Evolutionary conservation across 352 stramenopile species (phyloP).

Genomic region (Globisporangium apiculatum): DNA sequence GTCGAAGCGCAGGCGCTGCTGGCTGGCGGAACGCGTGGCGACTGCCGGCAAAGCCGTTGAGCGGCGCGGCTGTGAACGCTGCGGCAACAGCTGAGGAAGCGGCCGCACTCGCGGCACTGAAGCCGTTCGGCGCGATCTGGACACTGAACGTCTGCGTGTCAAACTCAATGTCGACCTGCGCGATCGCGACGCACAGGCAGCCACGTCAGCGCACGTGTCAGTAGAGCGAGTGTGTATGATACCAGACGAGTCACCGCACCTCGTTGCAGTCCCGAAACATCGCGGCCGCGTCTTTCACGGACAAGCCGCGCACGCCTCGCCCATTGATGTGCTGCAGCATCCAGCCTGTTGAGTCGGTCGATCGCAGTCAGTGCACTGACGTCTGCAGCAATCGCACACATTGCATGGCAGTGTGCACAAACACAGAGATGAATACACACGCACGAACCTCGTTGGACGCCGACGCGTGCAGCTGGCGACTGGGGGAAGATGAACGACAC

Average conservation of each 20-base stretch:
- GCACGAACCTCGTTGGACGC: slow-evolving; percentile 34
- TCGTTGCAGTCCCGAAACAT: slow-evolving; percentile 36
- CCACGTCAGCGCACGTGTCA: not conserved
- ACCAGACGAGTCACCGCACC: slow-evolving; percentile 9
- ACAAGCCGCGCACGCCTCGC: slow-evolving; percentile 20
- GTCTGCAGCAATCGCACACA: too few relatives aligned
- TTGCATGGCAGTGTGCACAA: not conserved
- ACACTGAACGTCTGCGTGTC: not conserved
- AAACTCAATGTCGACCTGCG: slow-evolving; percentile 10
- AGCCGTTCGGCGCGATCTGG: not conserved
- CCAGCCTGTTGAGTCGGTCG: slow-evolving; percentile 19
- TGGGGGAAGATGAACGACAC: slow-evolving; percentile 53
- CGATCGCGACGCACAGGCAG: too few relatives aligned
- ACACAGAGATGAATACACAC: not conserved
- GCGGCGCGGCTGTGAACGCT: not conserved
- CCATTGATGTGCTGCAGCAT: slow-evolving; percentile 35
- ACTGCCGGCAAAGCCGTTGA: not conserved
- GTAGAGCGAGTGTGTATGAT: not conserved
- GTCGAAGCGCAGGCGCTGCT: too few relatives aligned
- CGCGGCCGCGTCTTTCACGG: slow-evolving; percentile 29
- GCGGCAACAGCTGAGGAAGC: not conserved
- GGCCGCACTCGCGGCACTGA: not conserved
- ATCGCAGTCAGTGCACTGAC: too few relatives aligned
- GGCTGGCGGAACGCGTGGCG: not conserved
- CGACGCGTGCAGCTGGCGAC: slow-evolving; percentile 46